Evolutionary conservation across 345 rosid genomes (phyloP), one percentile per base, ranked within the genome.

Genomic region (Brassica cretica): DNA sequence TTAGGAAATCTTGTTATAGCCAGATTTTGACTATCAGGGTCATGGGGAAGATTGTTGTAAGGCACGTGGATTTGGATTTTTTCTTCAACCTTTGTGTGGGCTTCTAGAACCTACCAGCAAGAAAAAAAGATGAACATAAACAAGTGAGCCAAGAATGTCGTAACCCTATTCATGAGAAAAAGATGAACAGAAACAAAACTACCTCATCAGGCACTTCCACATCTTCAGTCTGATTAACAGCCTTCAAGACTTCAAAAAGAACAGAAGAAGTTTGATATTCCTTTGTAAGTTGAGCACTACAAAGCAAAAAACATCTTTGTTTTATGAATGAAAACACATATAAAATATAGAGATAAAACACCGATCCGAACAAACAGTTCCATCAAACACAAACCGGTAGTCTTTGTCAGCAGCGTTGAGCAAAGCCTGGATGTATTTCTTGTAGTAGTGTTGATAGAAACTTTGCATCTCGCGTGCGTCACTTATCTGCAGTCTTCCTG

Each of bases 381-480:
- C 51, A 58, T 67, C 12, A 70, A 76, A 58, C 5, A 77, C 87
- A 64, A 68, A 85, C 88, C 88, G 88, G 71, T 88, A 87, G 84
- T 91, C 92, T 88, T 93, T 91, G 73, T 88, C 93, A 78, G 98
- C 91, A 77, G 93, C 86, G 82, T 86, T 84, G 35, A 76, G 87
- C 86, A 91, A 84, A 51, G 98, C 90, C 80, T 89, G 89, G 78
- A 93, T 93, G 62, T 93, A 89, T 77, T 88, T 88, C 71, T 82
- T 88, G 83, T 86, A 87, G 82, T 93, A 93, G 74, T 85, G 92
- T 79, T 85, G 92, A 82, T 93, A 93, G 76, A 91, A 91, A 73
- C 87, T 83, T 75, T 88, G 89, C 93, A 93, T 91, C 81, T 93
- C 98, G 7, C 95, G 90, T 5, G 95, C 91, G 84, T 93, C 98